phyloP scores from a whole-genome alignment of 169 alveolate species.

The Cryptosporidium viatorum region DNA sequence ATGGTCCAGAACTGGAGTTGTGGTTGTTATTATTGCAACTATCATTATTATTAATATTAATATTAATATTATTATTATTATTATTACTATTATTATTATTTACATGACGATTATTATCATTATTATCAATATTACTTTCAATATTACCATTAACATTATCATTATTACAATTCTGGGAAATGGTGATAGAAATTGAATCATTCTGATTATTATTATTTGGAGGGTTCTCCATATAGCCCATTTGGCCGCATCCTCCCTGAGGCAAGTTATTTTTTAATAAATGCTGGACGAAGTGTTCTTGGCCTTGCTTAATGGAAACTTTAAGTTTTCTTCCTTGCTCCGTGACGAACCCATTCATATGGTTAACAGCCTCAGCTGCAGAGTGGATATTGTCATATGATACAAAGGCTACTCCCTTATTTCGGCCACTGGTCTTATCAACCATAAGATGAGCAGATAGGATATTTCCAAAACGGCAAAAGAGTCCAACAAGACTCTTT shows the following conservation, averaged over 20 bases:
- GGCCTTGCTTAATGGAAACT: slow-evolving; percentile 90
- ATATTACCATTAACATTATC: not conserved
- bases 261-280: slow-evolving; percentile 7
- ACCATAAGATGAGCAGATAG: slow-evolving; percentile 91
- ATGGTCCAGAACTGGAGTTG: slow-evolving; percentile 16
- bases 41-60: not conserved
- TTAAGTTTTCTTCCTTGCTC: slow-evolving; percentile 86
- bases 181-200: not conserved
- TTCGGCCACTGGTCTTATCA: slow-evolving; percentile 89
- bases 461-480: slow-evolving; percentile 88
- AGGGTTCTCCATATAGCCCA: slow-evolving; percentile 11
- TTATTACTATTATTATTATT: not conserved
- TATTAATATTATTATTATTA: not conserved
- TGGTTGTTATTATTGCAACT: slow-evolving; percentile 3
- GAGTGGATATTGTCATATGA: slow-evolving; percentile 87
- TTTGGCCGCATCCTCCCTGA: not conserved
- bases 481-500: slow-evolving; percentile 85
- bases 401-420: slow-evolving; percentile 92
- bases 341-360: slow-evolving; percentile 90
- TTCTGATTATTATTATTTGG: not conserved
- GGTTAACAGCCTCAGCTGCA: slow-evolving; percentile 90
- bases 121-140: not conserved
- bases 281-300: slow-evolving; percentile 81
- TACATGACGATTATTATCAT: not conserved
- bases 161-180: slow-evolving; percentile 1